Base-by-base conservation (phyloP, 805 yeast genomes). In the Ogataea siamensis region DNA sequence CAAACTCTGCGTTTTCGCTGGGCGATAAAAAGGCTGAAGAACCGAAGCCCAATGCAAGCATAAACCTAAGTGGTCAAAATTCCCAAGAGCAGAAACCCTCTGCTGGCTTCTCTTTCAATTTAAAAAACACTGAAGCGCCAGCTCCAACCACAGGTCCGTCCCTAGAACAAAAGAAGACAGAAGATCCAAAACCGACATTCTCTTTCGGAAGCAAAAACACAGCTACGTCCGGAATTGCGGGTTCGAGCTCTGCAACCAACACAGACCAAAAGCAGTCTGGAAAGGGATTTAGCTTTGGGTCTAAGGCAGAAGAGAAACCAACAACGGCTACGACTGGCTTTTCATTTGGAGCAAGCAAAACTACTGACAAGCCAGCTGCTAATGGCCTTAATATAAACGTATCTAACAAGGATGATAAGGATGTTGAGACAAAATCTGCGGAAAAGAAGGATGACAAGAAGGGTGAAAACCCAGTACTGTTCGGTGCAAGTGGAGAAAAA, bases 401-500 rank as follows among this genome's bases (percentile, higher is more conserved):
- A 19, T 13, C 26, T n/a, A 37, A 40, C 39, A 24, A 6, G 11
- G 4, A 21, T 38, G 31, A n/a, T 43, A 47, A 48, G 18, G 40
- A 45, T 12, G 45, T 33, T n/a, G 43, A 24, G 3, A 20, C 43
- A 9, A 39, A 40, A 15, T 18, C 9, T 12, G 24, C 26, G 38
- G 33, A 13, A 45, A 47, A 48, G 20, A 43, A 45, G 13, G 46
- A 39, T 14, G 45, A 29, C 26, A 40, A 11, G 36, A 43, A 19
- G 13, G 46, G 37, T 14, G 45, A 29, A 23, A 40, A 11, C 33
- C 40, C 16, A 30, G 62, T 55, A 4, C 37, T 62, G 2, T 54
- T 58, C 32, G 38, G 58, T 8, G 49, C 49, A 12, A 61, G 62
- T 34, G 60, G 32, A 5, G 51, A 49, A n/a, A 52, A 49, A 19